A percentile compares a stretch with the other conserved stretches of the same genome.
Conservation (phyloP, 108 stramenopile species). For the Pseudonitzschia multistriata region DNA sequence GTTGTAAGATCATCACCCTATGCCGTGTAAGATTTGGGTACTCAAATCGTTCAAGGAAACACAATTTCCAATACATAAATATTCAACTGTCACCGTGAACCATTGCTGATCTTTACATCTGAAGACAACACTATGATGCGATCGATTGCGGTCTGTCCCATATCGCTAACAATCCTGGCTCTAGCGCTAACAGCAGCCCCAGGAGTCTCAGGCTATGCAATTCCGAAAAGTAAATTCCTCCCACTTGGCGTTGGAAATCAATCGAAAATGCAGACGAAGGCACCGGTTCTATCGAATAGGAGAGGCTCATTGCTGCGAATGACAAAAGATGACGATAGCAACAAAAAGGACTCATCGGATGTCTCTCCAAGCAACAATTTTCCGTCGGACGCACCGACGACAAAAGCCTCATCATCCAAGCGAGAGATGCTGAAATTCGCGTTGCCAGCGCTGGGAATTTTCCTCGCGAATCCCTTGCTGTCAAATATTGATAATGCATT, state of each 20-base stretch:
- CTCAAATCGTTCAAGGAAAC: too few relatives aligned
- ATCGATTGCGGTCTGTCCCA: background rate
- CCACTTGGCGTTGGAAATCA: background rate
- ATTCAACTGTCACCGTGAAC: too few relatives aligned
- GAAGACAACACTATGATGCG: background rate
- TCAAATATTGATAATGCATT: conserved; percentile 88
- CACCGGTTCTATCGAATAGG: background rate
- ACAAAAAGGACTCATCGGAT: background rate
- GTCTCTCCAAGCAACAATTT: background rate
- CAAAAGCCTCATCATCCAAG: conserved; percentile 45
- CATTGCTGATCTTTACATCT: too few relatives aligned
- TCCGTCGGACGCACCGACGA: background rate
- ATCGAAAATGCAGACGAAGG: background rate
- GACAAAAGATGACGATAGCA: background rate
- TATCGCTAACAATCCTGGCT: background rate
- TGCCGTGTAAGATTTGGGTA: too few relatives aligned
- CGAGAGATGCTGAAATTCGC: conserved; percentile 79
- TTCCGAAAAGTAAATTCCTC: background rate
- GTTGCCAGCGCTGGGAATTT: conserved; percentile 77
- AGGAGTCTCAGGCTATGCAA: background rate
- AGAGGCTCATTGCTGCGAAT: background rate
- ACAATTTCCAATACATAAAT: too few relatives aligned
- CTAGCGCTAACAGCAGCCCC: background rate
- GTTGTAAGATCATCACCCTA: too few relatives aligned
- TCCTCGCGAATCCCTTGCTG: conserved; percentile 64